phyloP scores from a whole-genome alignment of 306 rosid genomes.

The Dalbergia cultrata region DNA sequence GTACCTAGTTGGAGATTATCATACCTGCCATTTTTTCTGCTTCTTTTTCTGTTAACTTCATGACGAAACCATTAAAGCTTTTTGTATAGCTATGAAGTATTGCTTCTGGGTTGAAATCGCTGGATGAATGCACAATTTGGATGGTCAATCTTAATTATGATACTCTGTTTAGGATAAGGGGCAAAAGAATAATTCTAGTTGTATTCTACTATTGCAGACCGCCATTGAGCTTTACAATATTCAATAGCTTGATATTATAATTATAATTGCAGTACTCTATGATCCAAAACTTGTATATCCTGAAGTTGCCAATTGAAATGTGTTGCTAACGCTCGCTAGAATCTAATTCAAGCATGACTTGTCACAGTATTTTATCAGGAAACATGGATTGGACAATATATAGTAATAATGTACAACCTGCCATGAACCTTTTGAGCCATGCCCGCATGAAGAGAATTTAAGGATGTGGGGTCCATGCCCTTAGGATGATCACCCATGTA shows the following conservation, averaged over 20 bases:
- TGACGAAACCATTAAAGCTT: conserved; percentile 55
- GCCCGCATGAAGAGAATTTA: conserved; percentile 46
- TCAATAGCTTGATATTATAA: not conserved
- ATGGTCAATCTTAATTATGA: not conserved
- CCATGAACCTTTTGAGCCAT: conserved; percentile 51
- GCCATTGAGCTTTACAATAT: not conserved
- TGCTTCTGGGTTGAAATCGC: conserved; percentile 23
- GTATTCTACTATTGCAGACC: not conserved
- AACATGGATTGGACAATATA: not conserved
- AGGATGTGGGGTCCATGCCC: conserved; percentile 32
- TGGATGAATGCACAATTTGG: not conserved
- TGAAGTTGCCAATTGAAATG: not conserved
- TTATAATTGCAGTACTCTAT: not conserved
- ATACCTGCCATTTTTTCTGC: conserved; percentile 44
- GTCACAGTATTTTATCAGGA: not conserved
- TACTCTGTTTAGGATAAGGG: not conserved
- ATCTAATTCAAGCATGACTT: not conserved
- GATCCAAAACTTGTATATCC: not conserved
- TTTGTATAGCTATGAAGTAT: conserved; percentile 53
- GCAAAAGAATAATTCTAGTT: not conserved
- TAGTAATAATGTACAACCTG: conserved; percentile 32
- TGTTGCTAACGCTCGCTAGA: not conserved
- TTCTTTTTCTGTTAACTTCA: conserved; percentile 48
- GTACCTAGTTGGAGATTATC: not conserved
- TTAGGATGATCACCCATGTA: conserved; percentile 57